phyloP scores from a whole-genome alignment of 1,284 basidiomycete species.

The Anthracocystis panici-leucophaei region DNA sequence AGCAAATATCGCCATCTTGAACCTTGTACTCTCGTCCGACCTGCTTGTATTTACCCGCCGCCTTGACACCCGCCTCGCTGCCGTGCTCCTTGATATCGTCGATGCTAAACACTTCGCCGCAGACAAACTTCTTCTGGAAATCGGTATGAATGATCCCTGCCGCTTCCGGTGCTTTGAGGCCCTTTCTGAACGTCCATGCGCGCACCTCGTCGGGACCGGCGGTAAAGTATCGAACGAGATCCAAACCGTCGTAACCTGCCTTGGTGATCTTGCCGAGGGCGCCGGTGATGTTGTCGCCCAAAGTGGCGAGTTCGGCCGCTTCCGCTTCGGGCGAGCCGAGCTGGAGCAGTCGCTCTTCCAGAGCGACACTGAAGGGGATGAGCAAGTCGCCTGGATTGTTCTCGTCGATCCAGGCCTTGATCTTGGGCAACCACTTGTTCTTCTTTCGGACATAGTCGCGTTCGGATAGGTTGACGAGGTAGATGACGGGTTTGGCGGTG shows the following conservation, averaged over 20 bases:
- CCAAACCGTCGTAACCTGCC: slow-evolving; percentile 66
- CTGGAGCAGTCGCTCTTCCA: slow-evolving; percentile 88
- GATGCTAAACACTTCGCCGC: slow-evolving; percentile 96
- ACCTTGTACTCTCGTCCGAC: slow-evolving; percentile 95
- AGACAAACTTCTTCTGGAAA: slow-evolving; percentile 99
- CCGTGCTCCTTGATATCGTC: slow-evolving; percentile 92
- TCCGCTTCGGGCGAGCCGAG: slow-evolving; percentile 61
- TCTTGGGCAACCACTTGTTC: slow-evolving; percentile 99
- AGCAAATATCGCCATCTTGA: slow-evolving; percentile 67
- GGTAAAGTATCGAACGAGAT: slow-evolving; percentile 77
- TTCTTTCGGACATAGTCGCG: slow-evolving; percentile 96
- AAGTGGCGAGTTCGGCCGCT: slow-evolving; percentile 60
- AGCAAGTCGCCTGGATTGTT: slow-evolving; percentile 95
- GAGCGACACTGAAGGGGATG: slow-evolving; percentile 95
- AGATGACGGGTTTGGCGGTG: slow-evolving; percentile 97
- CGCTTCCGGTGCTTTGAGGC: slow-evolving; percentile 94
- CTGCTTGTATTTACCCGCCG: slow-evolving; percentile 93
- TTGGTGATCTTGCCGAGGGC: slow-evolving; percentile 68
- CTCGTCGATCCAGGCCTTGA: slow-evolving; percentile 97
- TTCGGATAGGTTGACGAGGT: slow-evolving; percentile 97
- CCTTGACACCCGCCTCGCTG: slow-evolving; percentile 89
- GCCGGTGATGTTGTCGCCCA: slow-evolving; percentile 63
- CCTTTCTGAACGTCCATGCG: slow-evolving; percentile 93
- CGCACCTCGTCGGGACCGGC: slow-evolving; percentile 96
- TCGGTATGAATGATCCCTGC: slow-evolving; percentile 97